phyloP scores from a whole-genome alignment of 192 early-diverging fungal genomes.

The Podila epigama region DNA sequence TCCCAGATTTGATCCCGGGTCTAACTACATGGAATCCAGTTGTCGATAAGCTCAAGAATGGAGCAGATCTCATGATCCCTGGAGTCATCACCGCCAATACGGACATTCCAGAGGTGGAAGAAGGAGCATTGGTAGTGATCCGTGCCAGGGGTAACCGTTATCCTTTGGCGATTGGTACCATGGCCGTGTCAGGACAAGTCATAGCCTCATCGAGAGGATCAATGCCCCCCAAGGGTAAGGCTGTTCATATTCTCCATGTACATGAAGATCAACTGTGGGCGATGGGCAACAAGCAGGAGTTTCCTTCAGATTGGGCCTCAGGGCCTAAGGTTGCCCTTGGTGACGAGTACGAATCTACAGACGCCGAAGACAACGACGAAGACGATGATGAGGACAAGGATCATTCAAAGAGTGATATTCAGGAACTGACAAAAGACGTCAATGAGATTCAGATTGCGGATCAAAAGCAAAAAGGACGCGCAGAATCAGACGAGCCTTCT shows the following conservation, averaged over 20 bases:
- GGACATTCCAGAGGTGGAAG: constrained; percentile 52
- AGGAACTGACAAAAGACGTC: neutral
- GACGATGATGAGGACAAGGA: constrained; percentile 19
- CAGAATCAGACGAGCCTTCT: neutral
- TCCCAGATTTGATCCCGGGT: constrained; percentile 69
- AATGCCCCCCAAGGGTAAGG: constrained; percentile 73
- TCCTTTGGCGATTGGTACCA: constrained; percentile 74
- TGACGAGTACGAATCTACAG: constrained; percentile 1
- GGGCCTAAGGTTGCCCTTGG: constrained; percentile 4
- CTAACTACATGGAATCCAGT: constrained; percentile 76
- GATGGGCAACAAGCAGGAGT: constrained; percentile 69
- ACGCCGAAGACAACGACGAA: constrained; percentile 26
- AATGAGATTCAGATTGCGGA: neutral
- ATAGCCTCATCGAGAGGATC: constrained; percentile 21
- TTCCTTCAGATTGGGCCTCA: constrained; percentile 55
- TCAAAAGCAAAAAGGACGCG: constrained; percentile 1
- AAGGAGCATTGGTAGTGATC: constrained; percentile 65
- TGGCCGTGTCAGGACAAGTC: constrained; percentile 61
- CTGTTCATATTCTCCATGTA: constrained; percentile 77
- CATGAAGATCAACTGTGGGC: constrained; percentile 84
- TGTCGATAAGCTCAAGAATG: constrained; percentile 74
- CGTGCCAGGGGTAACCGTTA: constrained; percentile 60
- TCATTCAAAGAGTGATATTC: neutral
- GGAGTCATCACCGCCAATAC: constrained; percentile 66
- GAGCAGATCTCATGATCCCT: constrained; percentile 86